Conservation (phyloP, 805 yeast species). For the Schwanniomyces pseudopolymorphus region DNA sequence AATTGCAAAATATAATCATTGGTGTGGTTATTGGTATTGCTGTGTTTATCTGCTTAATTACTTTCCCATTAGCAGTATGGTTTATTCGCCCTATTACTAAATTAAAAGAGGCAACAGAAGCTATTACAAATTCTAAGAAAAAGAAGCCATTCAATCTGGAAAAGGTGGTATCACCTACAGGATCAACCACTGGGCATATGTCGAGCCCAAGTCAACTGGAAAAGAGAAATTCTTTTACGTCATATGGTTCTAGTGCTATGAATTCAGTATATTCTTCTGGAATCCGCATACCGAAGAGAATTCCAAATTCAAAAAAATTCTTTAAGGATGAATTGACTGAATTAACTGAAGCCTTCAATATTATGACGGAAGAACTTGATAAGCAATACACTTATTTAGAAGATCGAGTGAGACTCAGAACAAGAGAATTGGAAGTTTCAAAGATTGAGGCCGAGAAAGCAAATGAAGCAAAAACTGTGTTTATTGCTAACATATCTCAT, state of each 20-base stretch:
- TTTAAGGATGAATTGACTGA: constrained; percentile 86
- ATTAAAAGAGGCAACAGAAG: constrained; percentile 80
- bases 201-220: constrained; percentile 18
- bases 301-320: constrained; percentile 41
- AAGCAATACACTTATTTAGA: constrained; percentile 82
- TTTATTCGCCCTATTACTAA: constrained; percentile 81
- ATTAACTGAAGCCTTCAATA: constrained; percentile 82
- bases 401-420: constrained; percentile 82
- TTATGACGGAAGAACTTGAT: constrained; percentile 86
- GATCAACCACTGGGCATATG: neutral
- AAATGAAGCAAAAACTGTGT: constrained; percentile 85
- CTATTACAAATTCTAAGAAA: constrained; percentile 49
- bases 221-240: constrained; percentile 32
- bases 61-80: constrained; percentile 80
- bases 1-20: constrained; percentile 64
- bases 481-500: constrained; percentile 32
- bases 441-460: constrained; percentile 91
- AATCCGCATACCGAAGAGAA: constrained; percentile 37
- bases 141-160: constrained; percentile 11
- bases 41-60: constrained; percentile 66
- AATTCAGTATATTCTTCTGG: constrained; percentile 42
- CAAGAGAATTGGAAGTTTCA: constrained; percentile 85
- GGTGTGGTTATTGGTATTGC: constrained; percentile 82
- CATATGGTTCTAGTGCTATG: constrained; percentile 29
- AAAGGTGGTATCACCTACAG: neutral